Base-by-base conservation (phyloP, 2,329 filamentous ascomycete genomes). In the Apiospora hydei region DNA sequence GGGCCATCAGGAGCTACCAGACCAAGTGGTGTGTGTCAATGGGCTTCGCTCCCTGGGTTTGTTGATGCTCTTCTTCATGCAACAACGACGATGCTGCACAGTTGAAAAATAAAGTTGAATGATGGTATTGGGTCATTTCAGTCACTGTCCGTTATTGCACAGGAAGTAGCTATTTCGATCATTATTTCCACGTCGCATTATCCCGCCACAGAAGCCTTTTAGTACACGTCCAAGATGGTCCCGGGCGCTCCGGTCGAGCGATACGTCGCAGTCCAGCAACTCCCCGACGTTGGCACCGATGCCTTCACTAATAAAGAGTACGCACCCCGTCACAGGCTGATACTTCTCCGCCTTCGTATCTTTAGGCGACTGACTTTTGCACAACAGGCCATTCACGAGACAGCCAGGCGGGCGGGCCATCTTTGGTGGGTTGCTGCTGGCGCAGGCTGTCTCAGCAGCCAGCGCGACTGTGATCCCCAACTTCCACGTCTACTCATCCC, bases 381-480 rank as follows among this genome's bases (percentile, higher is more conserved):
- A n/a, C 11, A 51, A 11, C 13, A 51, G 47, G 1, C 47, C 47
- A 1, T 51, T 51, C 11, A 51, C 49, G 5, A 51, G n/a, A 51
- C 49, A 51, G n/a, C 49, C 49, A 10, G 49, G n/a, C 10, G n/a
- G 49, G 1, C 49, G 49, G 49, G 49, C 64, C 61, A 64, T 72
- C 26, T 72, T 70, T 61, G 71, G 71, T 41, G 71, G 71, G 24
- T 67, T 68, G 30, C 49, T 72, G 21, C 24, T 72, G 0, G 69
- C 47, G 24, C 71, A 72, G 24, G 57, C 69, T 18, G 44, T 72
- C 18, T 26, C 69, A 18, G 71, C 71, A 2, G 71, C 71, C 34
- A 43, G 70, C 21, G 61, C 67, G 51, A 72, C 71, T 1, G 69
- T 71, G 1, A 49, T 64, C 18, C 38, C 26, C 7, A 6, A 7